A percentile compares a stretch with the other conserved stretches of the same genome.
Evolutionary conservation across 2,329 filamentous ascomycete species (phyloP).

Genomic region (Penicillium capsulatum): DNA sequence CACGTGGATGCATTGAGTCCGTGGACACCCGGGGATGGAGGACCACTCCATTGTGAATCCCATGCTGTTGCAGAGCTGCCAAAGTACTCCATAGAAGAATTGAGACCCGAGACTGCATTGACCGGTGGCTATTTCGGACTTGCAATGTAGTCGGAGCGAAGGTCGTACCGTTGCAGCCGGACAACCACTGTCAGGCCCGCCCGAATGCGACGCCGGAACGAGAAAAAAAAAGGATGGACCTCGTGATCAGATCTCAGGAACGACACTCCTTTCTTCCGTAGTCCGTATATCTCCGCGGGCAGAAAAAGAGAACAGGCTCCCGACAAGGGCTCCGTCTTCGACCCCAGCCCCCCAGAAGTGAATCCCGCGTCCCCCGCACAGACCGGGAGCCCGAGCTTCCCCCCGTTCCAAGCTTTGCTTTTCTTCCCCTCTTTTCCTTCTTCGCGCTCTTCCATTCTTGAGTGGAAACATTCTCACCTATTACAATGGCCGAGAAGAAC

Average conservation of each 20-base stretch:
- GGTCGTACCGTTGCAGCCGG: neutral
- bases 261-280: too few relatives aligned
- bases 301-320: neutral
- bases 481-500: constrained; percentile 76
- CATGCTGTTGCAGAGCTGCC: too few relatives aligned
- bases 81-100: too few relatives aligned
- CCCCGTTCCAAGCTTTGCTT: constrained; percentile 10
- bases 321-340: neutral
- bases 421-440: constrained; percentile 10
- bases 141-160: neutral
- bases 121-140: too few relatives aligned
- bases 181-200: neutral
- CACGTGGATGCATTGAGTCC: too few relatives aligned
- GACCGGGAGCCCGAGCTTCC: constrained; percentile 22
- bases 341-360: constrained; percentile 3
- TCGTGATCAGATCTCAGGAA: too few relatives aligned
- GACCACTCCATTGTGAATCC: too few relatives aligned
- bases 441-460: constrained; percentile 37
- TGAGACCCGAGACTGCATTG: too few relatives aligned
- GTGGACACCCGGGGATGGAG: neutral
- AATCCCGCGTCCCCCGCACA: constrained; percentile 18
- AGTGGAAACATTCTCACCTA: constrained; percentile 57
- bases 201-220: neutral
- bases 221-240: too few relatives aligned
- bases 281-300: too few relatives aligned